phyloP scores from a whole-genome alignment of 192 early-diverging fungal genomes.

The Chytriomyces sp. region DNA sequence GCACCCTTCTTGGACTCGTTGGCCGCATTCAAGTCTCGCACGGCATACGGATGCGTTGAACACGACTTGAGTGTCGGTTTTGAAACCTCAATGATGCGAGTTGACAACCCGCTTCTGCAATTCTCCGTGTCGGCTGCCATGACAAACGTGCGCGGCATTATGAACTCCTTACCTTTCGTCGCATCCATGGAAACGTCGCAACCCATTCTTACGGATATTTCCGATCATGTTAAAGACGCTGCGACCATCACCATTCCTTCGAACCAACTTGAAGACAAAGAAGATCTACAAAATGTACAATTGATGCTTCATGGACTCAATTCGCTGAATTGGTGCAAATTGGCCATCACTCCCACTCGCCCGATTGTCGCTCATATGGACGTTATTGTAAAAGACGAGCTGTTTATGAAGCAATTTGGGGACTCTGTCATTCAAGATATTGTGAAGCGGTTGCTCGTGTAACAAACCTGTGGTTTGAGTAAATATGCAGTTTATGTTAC shows the following conservation, averaged over 20 bases:
- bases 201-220: not conserved
- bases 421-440: conserved; percentile 20
- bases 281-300: not conserved
- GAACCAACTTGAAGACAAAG: not conserved
- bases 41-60: conserved; percentile 10
- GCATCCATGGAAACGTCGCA: not conserved
- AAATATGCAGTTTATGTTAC: too few relatives aligned
- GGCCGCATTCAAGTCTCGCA: not conserved
- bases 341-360: conserved; percentile 14
- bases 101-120: not conserved
- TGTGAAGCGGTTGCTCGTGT: not conserved
- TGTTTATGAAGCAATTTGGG: conserved; percentile 1
- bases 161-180: conserved; percentile 4
- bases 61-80: conserved; percentile 9
- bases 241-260: not conserved
- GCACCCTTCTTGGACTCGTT: not conserved
- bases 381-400: conserved; percentile 12
- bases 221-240: not conserved
- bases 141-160: not conserved
- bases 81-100: not conserved
- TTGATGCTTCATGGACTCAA: conserved; percentile 1
- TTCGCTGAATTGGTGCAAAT: conserved; percentile 4
- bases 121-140: not conserved
- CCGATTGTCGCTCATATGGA: conserved; percentile 9
- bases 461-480: too few relatives aligned